Percentiles rank a stretch among this genome's conserved stretches.
Evolutionary conservation across 2,329 filamentous ascomycete genomes (phyloP).

Genomic region (Aureobasidium sp.): DNA sequence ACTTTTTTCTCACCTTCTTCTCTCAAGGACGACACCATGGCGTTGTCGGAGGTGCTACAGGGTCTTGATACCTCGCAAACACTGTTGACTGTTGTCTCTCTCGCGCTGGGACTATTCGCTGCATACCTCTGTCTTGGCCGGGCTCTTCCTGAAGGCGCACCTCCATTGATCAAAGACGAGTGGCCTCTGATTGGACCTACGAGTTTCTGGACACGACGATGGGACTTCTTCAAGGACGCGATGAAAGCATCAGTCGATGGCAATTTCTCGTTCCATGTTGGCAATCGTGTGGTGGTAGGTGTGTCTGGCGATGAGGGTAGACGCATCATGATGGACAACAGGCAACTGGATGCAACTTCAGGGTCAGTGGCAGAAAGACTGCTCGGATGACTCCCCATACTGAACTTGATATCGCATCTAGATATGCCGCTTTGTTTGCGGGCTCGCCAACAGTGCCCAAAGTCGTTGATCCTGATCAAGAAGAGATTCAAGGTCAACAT

Average conservation of each 20-base stretch:
- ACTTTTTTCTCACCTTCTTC: background rate
- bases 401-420: slow-evolving; percentile 21
- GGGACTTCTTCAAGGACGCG: slow-evolving; percentile 38
- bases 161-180: slow-evolving; percentile 19
- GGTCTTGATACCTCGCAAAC: background rate
- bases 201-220: slow-evolving; percentile 42
- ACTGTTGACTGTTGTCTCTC: background rate
- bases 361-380: slow-evolving; percentile 30
- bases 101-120: background rate
- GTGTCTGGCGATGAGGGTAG: slow-evolving; percentile 39
- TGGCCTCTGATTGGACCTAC: slow-evolving; percentile 41
- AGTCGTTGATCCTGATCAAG: background rate
- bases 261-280: slow-evolving; percentile 46
- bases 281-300: slow-evolving; percentile 39
- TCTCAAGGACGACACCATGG: background rate
- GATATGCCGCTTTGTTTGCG: slow-evolving; percentile 11
- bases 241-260: slow-evolving; percentile 30
- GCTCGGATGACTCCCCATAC: slow-evolving; percentile 4
- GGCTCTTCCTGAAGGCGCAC: slow-evolving; percentile 24
- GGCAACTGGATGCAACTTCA: slow-evolving; percentile 37
- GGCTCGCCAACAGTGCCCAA: slow-evolving; percentile 7
- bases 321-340: slow-evolving; percentile 41
- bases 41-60: background rate
- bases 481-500: slow-evolving; percentile 9
- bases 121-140: slow-evolving; percentile 20